Percentiles rank a stretch among this genome's conserved stretches.
Conservation (phyloP, 108 stramenopile species). For the Stephanodiscus minutulus region DNA sequence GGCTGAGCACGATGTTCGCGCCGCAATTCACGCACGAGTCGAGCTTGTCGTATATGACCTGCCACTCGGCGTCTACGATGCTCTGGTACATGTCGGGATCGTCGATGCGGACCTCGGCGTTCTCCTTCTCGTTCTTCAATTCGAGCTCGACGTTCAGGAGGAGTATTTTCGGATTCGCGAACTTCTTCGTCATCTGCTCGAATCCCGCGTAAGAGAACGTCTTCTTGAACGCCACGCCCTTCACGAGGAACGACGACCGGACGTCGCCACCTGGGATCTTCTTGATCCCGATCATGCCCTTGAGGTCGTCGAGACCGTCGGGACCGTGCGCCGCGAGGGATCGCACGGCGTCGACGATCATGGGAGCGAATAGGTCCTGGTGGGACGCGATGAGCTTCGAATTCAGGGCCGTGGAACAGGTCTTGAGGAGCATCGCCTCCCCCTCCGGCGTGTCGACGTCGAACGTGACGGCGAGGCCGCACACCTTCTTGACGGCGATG, state of each 20-base stretch:
- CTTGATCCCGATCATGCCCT: slow-evolving; percentile 92
- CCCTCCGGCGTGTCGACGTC: slow-evolving; percentile 49
- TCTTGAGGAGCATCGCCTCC: slow-evolving; percentile 91
- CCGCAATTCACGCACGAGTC: slow-evolving; percentile 90
- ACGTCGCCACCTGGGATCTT: slow-evolving; percentile 96
- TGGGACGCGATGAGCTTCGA: slow-evolving; percentile 97
- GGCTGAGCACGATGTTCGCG: slow-evolving; percentile 97
- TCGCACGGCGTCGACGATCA: slow-evolving; percentile 96
- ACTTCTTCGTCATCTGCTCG: slow-evolving; percentile 99
- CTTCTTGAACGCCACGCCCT: slow-evolving; percentile 98
- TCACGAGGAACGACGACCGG: slow-evolving; percentile 93
- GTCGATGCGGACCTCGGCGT: slow-evolving; percentile 98
- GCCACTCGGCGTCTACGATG: slow-evolving; percentile 99
- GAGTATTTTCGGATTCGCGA: slow-evolving; percentile 88
- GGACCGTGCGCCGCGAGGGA: slow-evolving; percentile 59
- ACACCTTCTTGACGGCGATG: slow-evolving; percentile 79
- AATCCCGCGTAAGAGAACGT: slow-evolving; percentile 99
- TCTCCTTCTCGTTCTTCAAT: slow-evolving; percentile 98
- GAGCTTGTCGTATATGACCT: slow-evolving; percentile 98
- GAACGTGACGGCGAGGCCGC: slow-evolving; percentile 71
- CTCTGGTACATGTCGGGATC: slow-evolving; percentile 97
- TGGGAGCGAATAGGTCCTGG: slow-evolving; percentile 97
- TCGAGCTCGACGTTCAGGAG: slow-evolving; percentile 98
- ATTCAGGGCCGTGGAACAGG: slow-evolving; percentile 97
- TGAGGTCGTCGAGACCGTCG: slow-evolving; percentile 76